phyloP scores from a whole-genome alignment of 176 grass and related monocot species.

The Avena insularis region DNA sequence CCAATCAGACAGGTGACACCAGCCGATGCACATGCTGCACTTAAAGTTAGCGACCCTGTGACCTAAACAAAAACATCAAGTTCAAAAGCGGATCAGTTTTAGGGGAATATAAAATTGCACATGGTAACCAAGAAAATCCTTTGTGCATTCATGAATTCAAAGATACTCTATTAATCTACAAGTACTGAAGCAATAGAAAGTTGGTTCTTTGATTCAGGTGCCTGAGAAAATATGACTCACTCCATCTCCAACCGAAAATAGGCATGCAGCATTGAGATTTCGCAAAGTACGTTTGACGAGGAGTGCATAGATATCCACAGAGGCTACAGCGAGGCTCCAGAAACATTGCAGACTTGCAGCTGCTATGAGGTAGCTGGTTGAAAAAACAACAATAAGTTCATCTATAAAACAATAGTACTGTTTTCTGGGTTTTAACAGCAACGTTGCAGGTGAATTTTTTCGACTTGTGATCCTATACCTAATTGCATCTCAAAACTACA shows the following conservation, averaged over 20 bases:
- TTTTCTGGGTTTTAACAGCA: background rate
- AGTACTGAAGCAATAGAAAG: background rate
- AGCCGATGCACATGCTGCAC: constrained; percentile 85
- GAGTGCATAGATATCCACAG: constrained; percentile 85
- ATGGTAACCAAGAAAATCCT: background rate
- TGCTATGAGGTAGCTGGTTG: constrained; percentile 76
- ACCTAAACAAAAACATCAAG: constrained; percentile 55
- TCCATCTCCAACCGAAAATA: constrained; percentile 86
- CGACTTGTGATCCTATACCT: background rate
- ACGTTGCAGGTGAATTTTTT: background rate
- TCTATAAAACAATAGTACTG: background rate
- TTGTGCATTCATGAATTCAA: background rate
- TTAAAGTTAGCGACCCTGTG: constrained; percentile 78
- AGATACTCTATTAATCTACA: background rate
- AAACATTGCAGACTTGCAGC: constrained; percentile 75
- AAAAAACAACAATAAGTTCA: constrained; percentile 10
- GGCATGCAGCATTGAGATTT: constrained; percentile 54
- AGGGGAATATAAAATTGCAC: too few relatives aligned
- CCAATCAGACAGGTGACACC: constrained; percentile 86
- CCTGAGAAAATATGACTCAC: constrained; percentile 49
- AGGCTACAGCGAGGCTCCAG: constrained; percentile 80
- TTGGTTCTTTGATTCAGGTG: background rate
- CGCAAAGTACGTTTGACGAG: constrained; percentile 77
- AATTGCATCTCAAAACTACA: background rate
- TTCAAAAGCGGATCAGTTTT: background rate